Evolutionary conservation across 768 basidiomycete species (phyloP).

Genomic region (Termitomyces titanicus): DNA sequence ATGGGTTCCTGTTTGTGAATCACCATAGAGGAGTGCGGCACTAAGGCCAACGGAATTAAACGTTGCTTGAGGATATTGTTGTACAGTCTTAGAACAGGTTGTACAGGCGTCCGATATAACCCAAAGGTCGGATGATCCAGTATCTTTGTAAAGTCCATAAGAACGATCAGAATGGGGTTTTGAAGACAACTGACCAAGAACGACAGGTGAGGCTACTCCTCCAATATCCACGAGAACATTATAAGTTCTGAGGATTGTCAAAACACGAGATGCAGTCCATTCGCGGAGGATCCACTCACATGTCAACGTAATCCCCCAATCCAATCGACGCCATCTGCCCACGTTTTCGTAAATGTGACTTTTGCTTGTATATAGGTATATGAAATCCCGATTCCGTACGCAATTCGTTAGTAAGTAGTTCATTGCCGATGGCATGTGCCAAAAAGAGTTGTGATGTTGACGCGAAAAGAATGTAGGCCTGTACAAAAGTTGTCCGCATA

Average conservation of each 20-base stretch:
- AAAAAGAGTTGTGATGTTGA: conserved; percentile 3
- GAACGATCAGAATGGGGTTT: not conserved
- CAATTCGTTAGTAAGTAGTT: not conserved
- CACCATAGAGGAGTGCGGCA: conserved; percentile 60
- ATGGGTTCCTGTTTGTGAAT: conserved; percentile 67
- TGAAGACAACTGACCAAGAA: conserved; percentile 46
- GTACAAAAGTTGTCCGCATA: conserved; percentile 7
- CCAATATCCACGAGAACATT: conserved; percentile 59
- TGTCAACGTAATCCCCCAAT: conserved; percentile 58
- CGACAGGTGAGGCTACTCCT: conserved; percentile 44
- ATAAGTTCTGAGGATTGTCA: conserved; percentile 46
- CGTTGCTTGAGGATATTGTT: conserved; percentile 47
- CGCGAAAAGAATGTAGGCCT: conserved; percentile 2
- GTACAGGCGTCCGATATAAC: conserved; percentile 57
- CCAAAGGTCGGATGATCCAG: conserved; percentile 80
- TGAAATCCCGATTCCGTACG: conserved; percentile 32
- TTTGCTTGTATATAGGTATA: conserved; percentile 30
- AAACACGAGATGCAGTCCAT: not conserved
- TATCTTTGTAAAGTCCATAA: conserved; percentile 42
- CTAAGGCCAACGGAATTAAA: conserved; percentile 47
- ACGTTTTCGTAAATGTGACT: conserved; percentile 21
- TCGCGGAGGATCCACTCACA: conserved; percentile 42
- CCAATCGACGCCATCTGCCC: conserved; percentile 40
- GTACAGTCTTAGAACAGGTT: conserved; percentile 30
- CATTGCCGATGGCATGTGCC: not conserved